Base-by-base conservation (phyloP, 1,139 yeast genomes). In the Scheffersomyces quercinus region DNA sequence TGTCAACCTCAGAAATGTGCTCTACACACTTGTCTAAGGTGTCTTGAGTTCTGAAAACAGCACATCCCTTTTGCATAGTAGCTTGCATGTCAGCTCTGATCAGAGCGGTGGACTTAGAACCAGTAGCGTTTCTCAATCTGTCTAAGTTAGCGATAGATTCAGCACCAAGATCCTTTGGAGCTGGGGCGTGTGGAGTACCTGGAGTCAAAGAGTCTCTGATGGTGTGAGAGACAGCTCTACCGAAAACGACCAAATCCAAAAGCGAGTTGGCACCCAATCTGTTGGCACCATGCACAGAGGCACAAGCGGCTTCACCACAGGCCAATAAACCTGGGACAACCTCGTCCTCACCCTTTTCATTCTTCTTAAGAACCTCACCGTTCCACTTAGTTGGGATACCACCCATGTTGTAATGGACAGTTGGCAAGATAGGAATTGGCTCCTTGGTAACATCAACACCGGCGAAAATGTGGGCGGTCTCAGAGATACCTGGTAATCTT, bases 361-460 rank as follows among this genome's bases (percentile, higher is more conserved):
- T 88, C 60, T 86, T 68, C 45, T 89, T 89, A 56, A 93, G 70
- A 40, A 83, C 97, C 75, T 93, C 97, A 77, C 98, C 98, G 58
- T 86, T 87, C 88, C 90, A 93, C 69, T 86, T 89, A 58, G 99
- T 93, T 69, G 99, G 99, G 56, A 93, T 88, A 83, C 99, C 99
- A 70, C 99, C 99, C 99, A 93, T 93, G 74, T 93, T 93, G 80
- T 93, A 93, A 74, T 93, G 99, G 52, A 93, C 99, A 52, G 99
- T 93, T 60, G 99, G 99, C 63, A 93, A 75, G 59, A 93, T 93
- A 60, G 99, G 99, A 66, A 95, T 95, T 64, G 99, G 99, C 76
- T 93, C 97, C 79, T 93, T 93, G 54, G 99, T 93, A 54, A 93
- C 98, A 71, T 93, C 99, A 56, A 93, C 99, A 77, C 99, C 99